Conservation (phyloP, 2,329 filamentous ascomycete genomes). For the Fusarium zealandicum region DNA sequence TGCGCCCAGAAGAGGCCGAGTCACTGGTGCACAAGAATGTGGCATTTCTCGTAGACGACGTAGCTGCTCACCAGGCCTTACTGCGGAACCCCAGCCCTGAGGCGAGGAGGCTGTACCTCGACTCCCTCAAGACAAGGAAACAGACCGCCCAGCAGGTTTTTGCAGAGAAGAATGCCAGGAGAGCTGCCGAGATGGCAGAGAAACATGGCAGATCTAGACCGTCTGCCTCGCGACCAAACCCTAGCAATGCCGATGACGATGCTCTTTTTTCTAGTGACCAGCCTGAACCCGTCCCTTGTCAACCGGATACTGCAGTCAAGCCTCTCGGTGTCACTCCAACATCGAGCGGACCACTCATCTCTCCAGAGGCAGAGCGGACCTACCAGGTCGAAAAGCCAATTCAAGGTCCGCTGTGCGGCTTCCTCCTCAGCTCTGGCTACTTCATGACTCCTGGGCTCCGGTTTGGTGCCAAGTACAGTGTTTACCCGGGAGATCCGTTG, state of each 20-base stretch:
- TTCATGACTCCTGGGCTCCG: conserved; percentile 91
- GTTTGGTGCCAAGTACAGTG: conserved; percentile 92
- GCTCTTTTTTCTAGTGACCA: conserved; percentile 29
- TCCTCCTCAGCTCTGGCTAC: conserved; percentile 80
- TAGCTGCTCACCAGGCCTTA: conserved; percentile 69
- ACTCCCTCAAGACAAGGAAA: conserved; percentile 58
- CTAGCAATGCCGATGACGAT: conserved; percentile 23
- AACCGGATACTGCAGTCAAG: conserved; percentile 26
- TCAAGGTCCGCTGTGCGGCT: conserved; percentile 71
- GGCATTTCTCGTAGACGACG: conserved; percentile 84
- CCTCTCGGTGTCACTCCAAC: conserved; percentile 48
- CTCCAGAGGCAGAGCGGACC: conserved; percentile 17
- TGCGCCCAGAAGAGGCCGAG: conserved; percentile 89
- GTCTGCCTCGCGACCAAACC: neutral
- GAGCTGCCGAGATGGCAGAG: conserved; percentile 41
- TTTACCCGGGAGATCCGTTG: conserved; percentile 93
- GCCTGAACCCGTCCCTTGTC: conserved; percentile 17
- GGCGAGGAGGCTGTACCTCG: conserved; percentile 69
- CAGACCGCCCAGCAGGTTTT: conserved; percentile 51
- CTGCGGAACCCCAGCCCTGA: conserved; percentile 65
- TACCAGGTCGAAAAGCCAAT: conserved; percentile 24
- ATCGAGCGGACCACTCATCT: conserved; percentile 45
- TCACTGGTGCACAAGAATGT: conserved; percentile 78
- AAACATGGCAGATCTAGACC: conserved; percentile 22
- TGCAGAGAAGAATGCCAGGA: conserved; percentile 50